A percentile compares a stretch with the other conserved stretches of the same genome.
phyloP scores from a whole-genome alignment of 2,329 filamentous ascomycete genomes.

The Alternaria angustiovoidea region DNA sequence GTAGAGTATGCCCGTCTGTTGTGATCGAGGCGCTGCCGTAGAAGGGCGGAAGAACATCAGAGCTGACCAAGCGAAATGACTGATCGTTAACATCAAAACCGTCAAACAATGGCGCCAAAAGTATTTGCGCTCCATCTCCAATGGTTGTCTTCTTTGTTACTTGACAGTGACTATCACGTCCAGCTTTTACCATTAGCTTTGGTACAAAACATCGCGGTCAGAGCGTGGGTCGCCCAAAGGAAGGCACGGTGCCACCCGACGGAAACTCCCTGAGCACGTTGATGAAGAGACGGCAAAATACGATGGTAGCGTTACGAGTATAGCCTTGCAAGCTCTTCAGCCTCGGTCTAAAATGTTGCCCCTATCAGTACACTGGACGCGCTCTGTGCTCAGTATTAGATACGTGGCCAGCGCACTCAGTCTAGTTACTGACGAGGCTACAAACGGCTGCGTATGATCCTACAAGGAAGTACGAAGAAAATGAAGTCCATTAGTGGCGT shows the following conservation, averaged over 20 bases:
- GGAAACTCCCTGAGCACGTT: background rate
- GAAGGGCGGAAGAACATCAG: background rate
- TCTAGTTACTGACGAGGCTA: background rate
- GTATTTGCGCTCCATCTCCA: background rate
- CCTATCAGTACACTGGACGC: background rate
- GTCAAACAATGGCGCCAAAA: background rate
- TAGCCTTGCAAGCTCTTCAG: background rate
- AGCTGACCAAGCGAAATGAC: background rate
- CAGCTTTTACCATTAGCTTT: background rate
- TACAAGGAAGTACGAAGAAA: rapidly evolving
- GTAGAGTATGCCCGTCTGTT: background rate
- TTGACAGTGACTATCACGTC: background rate
- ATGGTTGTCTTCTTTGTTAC: background rate
- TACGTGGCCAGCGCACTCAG: background rate
- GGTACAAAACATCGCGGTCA: background rate
- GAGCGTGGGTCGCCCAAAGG: background rate
- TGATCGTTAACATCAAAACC: background rate
- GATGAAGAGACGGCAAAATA: background rate
- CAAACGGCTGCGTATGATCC: too few relatives aligned
- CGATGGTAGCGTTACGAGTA: background rate
- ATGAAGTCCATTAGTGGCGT: background rate
- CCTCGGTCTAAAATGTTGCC: background rate
- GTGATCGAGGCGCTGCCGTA: background rate
- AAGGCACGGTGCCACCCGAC: background rate
- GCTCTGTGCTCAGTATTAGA: background rate